A percentile compares a stretch with the other conserved stretches of the same genome.
phyloP scores from a whole-genome alignment of 164 flowering plant genomes.

The Stephania japonica region DNA sequence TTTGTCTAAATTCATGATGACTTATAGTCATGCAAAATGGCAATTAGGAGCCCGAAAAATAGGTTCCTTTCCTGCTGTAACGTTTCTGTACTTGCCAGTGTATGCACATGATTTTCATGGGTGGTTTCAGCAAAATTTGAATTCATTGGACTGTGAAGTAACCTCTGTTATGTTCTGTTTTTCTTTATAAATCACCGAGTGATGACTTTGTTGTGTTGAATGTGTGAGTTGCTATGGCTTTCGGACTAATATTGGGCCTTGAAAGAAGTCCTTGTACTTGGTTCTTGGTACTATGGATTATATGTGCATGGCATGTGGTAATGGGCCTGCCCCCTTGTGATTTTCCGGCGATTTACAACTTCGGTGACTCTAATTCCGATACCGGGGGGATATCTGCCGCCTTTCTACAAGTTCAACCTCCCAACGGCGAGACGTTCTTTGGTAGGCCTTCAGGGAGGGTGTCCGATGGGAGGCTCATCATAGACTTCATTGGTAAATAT shows the following conservation, averaged over 20 bases:
- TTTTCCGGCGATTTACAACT: conserved; percentile 45
- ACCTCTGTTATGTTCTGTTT: not conserved
- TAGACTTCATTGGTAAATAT: conserved; percentile 54
- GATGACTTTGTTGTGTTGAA: not conserved
- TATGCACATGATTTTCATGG: not conserved
- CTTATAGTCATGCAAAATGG: too few relatives aligned
- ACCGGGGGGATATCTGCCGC: conserved; percentile 59
- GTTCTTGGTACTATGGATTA: conserved; percentile 12
- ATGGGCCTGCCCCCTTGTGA: conserved; percentile 26
- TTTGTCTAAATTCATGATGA: too few relatives aligned
- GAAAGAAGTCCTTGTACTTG: conserved; percentile 9
- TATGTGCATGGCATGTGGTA: not conserved
- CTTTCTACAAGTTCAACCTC: conserved; percentile 26
- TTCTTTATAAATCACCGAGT: not conserved
- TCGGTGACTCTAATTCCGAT: conserved; percentile 66
- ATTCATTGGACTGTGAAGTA: not conserved
- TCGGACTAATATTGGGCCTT: not conserved
- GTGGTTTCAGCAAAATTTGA: too few relatives aligned
- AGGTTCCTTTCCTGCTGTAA: not conserved
- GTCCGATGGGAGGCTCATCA: conserved; percentile 56
- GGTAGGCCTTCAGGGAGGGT: conserved; percentile 42
- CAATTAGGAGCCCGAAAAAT: not conserved
- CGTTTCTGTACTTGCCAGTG: not conserved
- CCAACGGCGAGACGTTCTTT: conserved; percentile 47
- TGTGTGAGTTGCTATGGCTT: not conserved